These are phyloP conservation scores for Aurantiochytrium sp. DNA, from an alignment of 108 stramenopile species.

Conservation along the genomic window DNA sequence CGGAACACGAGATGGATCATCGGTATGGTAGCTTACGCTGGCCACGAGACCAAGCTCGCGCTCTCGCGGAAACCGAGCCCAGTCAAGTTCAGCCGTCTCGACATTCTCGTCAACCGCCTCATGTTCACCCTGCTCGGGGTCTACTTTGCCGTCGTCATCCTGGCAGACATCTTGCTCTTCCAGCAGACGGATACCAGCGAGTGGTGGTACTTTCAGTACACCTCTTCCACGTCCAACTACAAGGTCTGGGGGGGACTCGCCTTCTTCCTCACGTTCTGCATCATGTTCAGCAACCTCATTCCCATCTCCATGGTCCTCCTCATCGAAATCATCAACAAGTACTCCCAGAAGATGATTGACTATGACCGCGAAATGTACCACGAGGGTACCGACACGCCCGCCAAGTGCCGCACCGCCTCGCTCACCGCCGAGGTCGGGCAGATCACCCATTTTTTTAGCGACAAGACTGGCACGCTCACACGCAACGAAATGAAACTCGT, in stretches of 20 bases:
- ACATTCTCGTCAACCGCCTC: constrained; percentile 53
- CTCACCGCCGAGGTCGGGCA: constrained; percentile 59
- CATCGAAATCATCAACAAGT: constrained; percentile 58
- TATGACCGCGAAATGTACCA: constrained; percentile 58
- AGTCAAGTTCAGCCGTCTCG: constrained; percentile 83
- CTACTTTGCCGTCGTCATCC: constrained; percentile 35
- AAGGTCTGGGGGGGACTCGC: constrained; percentile 54
- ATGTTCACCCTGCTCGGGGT: constrained; percentile 45
- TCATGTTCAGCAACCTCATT: constrained; percentile 69
- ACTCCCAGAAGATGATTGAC: constrained; percentile 53
- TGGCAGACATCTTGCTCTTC: constrained; percentile 37
- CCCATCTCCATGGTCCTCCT: constrained; percentile 64
- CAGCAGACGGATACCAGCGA: constrained; percentile 32
- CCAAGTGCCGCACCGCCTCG: constrained; percentile 49
- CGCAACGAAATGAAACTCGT: constrained; percentile 96
- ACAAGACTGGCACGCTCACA: constrained; percentile 94
- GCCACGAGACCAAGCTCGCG: constrained; percentile 85
- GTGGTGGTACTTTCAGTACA: constrained; percentile 45
- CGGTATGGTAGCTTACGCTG: constrained; percentile 88
- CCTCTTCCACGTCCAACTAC: not conserved
- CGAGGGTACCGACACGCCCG: constrained; percentile 54
- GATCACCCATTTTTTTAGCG: constrained; percentile 53
- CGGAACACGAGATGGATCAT: constrained; percentile 93
- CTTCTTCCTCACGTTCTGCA: constrained; percentile 72
- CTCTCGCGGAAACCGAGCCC: constrained; percentile 82